Conservation (phyloP, 257 asterid species). For the Solanum pennellii region DNA sequence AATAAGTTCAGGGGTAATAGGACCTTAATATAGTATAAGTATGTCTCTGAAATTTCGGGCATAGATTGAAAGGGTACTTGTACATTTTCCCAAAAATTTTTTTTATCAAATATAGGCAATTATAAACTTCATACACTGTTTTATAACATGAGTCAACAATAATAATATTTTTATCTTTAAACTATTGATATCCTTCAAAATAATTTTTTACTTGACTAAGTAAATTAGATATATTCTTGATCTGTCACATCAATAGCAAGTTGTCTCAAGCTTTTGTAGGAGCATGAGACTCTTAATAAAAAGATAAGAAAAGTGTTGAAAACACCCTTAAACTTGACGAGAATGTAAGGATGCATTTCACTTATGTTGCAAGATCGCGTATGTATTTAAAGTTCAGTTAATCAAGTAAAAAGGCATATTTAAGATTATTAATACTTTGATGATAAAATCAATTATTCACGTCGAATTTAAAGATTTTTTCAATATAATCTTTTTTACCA, state of each 20-base stretch:
- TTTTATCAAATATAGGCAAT: too few species aligned
- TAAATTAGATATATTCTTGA: too few species aligned
- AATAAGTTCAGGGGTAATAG: too few species aligned
- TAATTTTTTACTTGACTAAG: too few species aligned
- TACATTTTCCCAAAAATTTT: too few species aligned
- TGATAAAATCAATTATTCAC: not conserved
- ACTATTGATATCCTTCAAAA: too few species aligned
- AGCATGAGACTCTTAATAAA: not conserved
- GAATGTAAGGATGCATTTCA: not conserved
- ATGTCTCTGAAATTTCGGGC: too few species aligned
- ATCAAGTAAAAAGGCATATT: rapidly evolving
- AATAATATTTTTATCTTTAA: too few species aligned
- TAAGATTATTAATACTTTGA: not conserved
- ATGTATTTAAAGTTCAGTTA: not conserved
- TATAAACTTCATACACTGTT: not conserved
- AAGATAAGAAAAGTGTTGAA: not conserved
- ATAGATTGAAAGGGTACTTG: too few species aligned
- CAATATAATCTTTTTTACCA: not conserved
- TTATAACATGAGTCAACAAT: not conserved
- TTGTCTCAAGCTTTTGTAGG: not conserved
- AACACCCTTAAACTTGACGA: not conserved
- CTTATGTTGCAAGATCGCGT: not conserved
- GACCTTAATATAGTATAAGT: too few species aligned
- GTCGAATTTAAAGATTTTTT: not conserved
- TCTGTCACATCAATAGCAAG: not conserved